These are phyloP conservation scores for Xerophyta viscosa DNA, from an alignment of 106 monocot species.

Conservation along the genomic window DNA sequence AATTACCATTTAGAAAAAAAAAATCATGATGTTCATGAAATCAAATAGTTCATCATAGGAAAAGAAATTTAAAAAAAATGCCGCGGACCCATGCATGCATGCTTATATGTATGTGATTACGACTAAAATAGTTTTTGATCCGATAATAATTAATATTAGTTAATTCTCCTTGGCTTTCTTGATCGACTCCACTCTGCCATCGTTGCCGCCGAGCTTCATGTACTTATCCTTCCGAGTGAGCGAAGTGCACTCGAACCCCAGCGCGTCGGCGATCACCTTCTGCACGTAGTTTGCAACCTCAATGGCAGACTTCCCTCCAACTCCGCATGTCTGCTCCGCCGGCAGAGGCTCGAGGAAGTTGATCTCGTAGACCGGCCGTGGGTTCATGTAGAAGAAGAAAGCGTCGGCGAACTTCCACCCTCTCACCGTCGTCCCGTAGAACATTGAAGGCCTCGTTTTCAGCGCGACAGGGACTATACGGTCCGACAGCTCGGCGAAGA, in stretches of 20 bases:
- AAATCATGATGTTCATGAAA: too few relatives aligned
- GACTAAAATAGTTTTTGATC: too few relatives aligned
- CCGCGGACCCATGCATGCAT: too few relatives aligned
- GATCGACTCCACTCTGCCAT: conserved; percentile 41
- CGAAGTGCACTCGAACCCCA: conserved; percentile 50
- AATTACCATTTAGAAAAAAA: too few relatives aligned
- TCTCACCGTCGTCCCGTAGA: conserved; percentile 62
- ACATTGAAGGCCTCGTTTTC: conserved; percentile 35
- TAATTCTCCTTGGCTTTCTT: conserved; percentile 7
- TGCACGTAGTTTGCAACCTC: conserved; percentile 88
- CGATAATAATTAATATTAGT: too few relatives aligned
- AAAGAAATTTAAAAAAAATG: too few relatives aligned
- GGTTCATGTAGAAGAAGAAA: conserved; percentile 96
- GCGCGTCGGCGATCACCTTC: conserved; percentile 30
- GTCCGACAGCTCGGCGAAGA: conserved; percentile 81
- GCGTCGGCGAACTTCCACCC: conserved; percentile 86
- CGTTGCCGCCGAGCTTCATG: conserved; percentile 50
- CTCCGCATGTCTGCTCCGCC: conserved; percentile 43
- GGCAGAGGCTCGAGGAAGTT: conserved; percentile 58
- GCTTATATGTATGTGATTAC: too few relatives aligned
- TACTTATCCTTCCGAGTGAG: conserved; percentile 81
- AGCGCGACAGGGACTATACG: conserved; percentile 79
- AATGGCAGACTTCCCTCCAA: conserved; percentile 36
- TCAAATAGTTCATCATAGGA: too few relatives aligned
- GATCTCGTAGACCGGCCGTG: conserved; percentile 63